Evolutionary conservation across 805 yeast genomes (phyloP), one percentile per base, ranked within the genome.

Genomic region (Saturnispora sanitii): DNA sequence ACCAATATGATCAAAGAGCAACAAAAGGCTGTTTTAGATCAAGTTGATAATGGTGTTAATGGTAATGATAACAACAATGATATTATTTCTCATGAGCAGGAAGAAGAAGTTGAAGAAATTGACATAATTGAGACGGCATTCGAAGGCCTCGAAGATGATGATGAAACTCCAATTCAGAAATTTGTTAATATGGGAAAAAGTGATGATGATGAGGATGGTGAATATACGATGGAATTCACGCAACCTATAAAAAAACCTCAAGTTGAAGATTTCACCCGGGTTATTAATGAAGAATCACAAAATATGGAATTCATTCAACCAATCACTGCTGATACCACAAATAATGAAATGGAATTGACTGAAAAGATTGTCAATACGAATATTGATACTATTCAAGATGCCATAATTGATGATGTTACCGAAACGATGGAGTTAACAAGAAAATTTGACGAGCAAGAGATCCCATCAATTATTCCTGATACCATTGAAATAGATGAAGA

Each of bases 1-100:
- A 51, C 56, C 2, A 48, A 51, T 20, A 53, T 52, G 37, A 41
- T 54, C 18, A 33, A 35, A 18, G 48, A 45, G 28, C 51, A 49
- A 27, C 51, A 44, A 17, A 27, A 27, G 2, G 36, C 27, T 9
- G 35, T 45, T 16, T 33, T 27, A 8, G 32, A 45, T 13, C 48
- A 49, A 22, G 23, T 22, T 16, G 22, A 16, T 17, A 37, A 22
- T 9, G n/a, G 15, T 23, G 16, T 6, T 33, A 31, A 18, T 20
- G 18, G 28, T 7, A 16, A 21, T 21, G 37, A 26, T 16, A 22
- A 38, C 13, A 15, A 16, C 25, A 23, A 13, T 31, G 35, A 18
- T 18, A 12, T 22, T n/a, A 18, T 27, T 13, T 27, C 15, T n/a
- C n/a, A n/a, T 27, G 30, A 27, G 16, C 13, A 11, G n/a, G 30